Conservation (phyloP, 176 grass and related monocot genomes). For the Stipa capillata region DNA sequence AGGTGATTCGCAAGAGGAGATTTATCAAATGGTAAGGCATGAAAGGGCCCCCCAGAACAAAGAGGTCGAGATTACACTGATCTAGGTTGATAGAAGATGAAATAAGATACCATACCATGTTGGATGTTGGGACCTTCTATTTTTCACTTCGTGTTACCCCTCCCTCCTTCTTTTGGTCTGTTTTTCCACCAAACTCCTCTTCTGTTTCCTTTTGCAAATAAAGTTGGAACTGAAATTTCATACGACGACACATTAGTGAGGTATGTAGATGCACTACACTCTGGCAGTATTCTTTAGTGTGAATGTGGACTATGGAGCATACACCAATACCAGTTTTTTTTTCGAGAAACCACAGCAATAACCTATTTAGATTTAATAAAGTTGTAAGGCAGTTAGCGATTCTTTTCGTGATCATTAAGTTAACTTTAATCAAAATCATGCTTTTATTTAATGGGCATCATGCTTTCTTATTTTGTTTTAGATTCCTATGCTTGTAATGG, state of each 20-base stretch:
- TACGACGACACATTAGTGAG: background rate
- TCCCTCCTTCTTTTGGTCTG: background rate
- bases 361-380: background rate
- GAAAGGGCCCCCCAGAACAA: background rate
- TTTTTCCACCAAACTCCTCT: background rate
- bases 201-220: background rate
- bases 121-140: background rate
- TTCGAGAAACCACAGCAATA: background rate
- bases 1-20: constrained; percentile 68
- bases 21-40: constrained; percentile 67
- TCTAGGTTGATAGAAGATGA: constrained; percentile 11
- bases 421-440: background rate
- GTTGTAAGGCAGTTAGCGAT: background rate
- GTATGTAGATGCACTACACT: background rate
- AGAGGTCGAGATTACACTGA: background rate
- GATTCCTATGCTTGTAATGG: constrained; percentile 4
- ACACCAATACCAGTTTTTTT: background rate
- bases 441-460: background rate
- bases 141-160: background rate
- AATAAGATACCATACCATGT: background rate
- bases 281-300: background rate
- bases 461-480: background rate
- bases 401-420: background rate
- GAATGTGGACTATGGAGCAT: background rate
- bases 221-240: background rate